Evolutionary conservation across 2,329 filamentous ascomycete species (phyloP).

Genomic region (Chaetomium strumarium): DNA sequence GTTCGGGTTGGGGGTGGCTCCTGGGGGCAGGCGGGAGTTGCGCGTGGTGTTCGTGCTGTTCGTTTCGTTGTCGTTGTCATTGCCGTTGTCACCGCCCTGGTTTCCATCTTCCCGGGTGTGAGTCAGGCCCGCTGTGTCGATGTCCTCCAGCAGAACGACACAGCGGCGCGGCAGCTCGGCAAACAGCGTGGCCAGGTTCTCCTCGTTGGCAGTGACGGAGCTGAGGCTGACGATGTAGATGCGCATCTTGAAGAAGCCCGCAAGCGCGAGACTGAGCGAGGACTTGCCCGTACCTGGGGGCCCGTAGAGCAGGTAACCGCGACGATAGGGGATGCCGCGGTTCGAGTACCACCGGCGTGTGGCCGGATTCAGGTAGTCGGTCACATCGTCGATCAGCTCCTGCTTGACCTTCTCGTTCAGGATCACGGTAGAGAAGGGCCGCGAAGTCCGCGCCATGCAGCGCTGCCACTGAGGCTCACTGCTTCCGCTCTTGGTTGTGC

Average conservation of each 20-base stretch:
- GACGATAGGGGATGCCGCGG: slow-evolving; percentile 76
- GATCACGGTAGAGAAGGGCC: slow-evolving; percentile 61
- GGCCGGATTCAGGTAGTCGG: slow-evolving; percentile 56
- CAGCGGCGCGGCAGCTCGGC: slow-evolving; percentile 61
- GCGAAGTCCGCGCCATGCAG: slow-evolving; percentile 53
- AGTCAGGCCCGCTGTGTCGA: slow-evolving; percentile 66
- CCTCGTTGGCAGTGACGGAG: slow-evolving; percentile 57
- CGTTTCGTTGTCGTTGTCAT: slow-evolving; percentile 12
- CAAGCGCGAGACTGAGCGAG: slow-evolving; percentile 63
- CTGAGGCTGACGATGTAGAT: slow-evolving; percentile 69
- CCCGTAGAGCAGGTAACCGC: slow-evolving; percentile 76
- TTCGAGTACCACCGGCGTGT: slow-evolving; percentile 76
- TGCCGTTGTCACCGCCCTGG: slow-evolving; percentile 13
- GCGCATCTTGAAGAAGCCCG: slow-evolving; percentile 62
- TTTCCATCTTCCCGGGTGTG: slow-evolving; percentile 43
- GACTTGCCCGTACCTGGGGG: slow-evolving; percentile 78
- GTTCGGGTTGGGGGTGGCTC: slow-evolving; percentile 16
- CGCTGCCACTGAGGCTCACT: slow-evolving; percentile 52
- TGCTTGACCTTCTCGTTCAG: slow-evolving; percentile 56
- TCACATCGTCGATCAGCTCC: slow-evolving; percentile 53
- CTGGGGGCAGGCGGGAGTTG: background rate
- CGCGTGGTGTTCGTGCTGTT: background rate
- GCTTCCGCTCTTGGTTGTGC: slow-evolving; percentile 37
- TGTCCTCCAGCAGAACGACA: slow-evolving; percentile 69
- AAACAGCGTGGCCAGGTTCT: slow-evolving; percentile 59